Percentiles rank a stretch among this genome's conserved stretches.
These are phyloP conservation scores for Halophytophthora polymorphica DNA, from an alignment of 352 stramenopile genomes.

Conservation along the genomic window DNA sequence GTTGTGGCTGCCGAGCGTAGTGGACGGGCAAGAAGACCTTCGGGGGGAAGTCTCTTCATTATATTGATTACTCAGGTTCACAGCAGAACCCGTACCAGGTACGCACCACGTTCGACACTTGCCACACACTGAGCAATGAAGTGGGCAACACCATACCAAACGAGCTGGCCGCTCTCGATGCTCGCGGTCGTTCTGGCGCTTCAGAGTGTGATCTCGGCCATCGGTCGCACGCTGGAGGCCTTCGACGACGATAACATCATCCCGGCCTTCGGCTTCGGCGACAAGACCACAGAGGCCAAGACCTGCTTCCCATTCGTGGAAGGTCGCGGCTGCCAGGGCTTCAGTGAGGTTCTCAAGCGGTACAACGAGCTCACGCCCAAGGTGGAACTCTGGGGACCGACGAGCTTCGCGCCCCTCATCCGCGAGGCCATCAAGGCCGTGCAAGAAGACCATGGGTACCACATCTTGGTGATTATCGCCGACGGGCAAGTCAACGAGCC, in stretches of 20 bases:
- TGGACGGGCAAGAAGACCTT: constrained; percentile 69
- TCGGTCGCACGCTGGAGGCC: constrained; percentile 64
- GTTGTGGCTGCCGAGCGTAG: constrained; percentile 20
- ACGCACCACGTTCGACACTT: no score
- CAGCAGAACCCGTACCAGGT: constrained; percentile 65
- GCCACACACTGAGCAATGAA: no score
- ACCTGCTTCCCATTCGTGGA: constrained; percentile 60
- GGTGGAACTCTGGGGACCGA: constrained; percentile 55
- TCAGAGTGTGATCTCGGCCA: constrained; percentile 70
- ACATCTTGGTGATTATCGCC: constrained; percentile 83
- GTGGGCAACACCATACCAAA: no score
- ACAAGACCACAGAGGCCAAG: no score
- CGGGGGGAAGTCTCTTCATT: constrained; percentile 59
- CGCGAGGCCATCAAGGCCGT: constrained; percentile 55
- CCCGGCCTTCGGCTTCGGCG: constrained; percentile 68
- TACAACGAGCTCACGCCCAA: constrained; percentile 66
- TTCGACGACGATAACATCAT: constrained; percentile 82
- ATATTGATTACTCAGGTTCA: constrained; percentile 52
- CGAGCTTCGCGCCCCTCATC: constrained; percentile 73
- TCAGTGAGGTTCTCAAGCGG: constrained; percentile 51
- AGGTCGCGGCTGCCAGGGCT: constrained; percentile 33
- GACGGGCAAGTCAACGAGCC: constrained; percentile 75
- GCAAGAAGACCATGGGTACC: constrained; percentile 42
- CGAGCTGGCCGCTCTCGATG: no score
- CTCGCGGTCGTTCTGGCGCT: not conserved